phyloP scores from a whole-genome alignment of 805 yeast species.

The Starmerella vitae region DNA sequence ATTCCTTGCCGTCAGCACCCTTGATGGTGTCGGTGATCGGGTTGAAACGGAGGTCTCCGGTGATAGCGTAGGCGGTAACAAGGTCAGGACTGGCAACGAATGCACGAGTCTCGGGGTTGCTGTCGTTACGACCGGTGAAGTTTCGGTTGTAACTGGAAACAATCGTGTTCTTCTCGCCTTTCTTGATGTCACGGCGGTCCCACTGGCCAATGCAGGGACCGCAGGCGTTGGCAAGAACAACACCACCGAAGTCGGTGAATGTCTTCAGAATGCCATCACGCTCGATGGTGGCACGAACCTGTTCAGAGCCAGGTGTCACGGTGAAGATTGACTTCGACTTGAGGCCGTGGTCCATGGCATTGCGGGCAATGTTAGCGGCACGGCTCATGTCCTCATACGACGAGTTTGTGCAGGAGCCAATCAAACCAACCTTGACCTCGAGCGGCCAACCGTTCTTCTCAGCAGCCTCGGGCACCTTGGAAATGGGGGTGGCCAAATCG shows the following conservation, averaged over 20 bases:
- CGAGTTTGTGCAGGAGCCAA: slow-evolving; percentile 97
- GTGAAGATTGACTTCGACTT: slow-evolving; percentile 85
- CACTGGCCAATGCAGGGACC: slow-evolving; percentile 99
- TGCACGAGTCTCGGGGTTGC: slow-evolving; percentile 94
- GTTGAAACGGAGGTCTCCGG: slow-evolving; percentile 94
- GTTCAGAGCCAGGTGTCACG: slow-evolving; percentile 97
- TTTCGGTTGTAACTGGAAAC: slow-evolving; percentile 96
- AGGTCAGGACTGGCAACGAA: slow-evolving; percentile 95
- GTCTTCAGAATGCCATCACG: slow-evolving; percentile 87
- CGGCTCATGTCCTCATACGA: slow-evolving; percentile 97
- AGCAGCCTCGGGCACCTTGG: slow-evolving; percentile 72
- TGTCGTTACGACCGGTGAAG: slow-evolving; percentile 95
- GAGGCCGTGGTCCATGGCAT: slow-evolving; percentile 83
- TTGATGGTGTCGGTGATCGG: slow-evolving; percentile 82
- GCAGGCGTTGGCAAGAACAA: slow-evolving; percentile 93
- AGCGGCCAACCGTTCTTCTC: slow-evolving; percentile 82
- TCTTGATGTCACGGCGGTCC: slow-evolving; percentile 88
- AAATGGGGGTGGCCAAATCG: slow-evolving; percentile 90
- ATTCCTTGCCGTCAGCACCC: slow-evolving; percentile 81
- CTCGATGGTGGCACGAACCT: slow-evolving; percentile 94
- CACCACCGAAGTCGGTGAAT: slow-evolving; percentile 83
- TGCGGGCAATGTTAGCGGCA: slow-evolving; percentile 81
- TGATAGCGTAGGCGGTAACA: slow-evolving; percentile 86
- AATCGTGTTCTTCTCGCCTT: slow-evolving; percentile 92
- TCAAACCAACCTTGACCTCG: slow-evolving; percentile 84